Evolutionary conservation across 1,139 yeast genomes (phyloP).

Genomic region (Nadsonia commutata): DNA sequence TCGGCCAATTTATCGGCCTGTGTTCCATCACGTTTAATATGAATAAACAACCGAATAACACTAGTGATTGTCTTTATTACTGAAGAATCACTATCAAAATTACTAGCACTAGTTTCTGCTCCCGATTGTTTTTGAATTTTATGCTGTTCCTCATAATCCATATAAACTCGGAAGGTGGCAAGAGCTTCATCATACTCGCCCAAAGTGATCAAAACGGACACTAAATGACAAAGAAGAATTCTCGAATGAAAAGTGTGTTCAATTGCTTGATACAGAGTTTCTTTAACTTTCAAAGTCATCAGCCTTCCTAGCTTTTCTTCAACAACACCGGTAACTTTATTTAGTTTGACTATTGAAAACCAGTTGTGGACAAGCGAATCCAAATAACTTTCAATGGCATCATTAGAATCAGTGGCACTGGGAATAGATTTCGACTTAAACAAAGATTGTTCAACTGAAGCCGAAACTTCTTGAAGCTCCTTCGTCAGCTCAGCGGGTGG

Average conservation of each 20-base stretch:
- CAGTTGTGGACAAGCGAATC: slow-evolving; percentile 22
- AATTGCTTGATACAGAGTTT: slow-evolving; percentile 24
- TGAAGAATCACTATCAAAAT: slow-evolving; percentile 18
- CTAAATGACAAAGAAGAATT: slow-evolving; percentile 26
- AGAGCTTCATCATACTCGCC: slow-evolving; percentile 24
- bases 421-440: slow-evolving; percentile 23
- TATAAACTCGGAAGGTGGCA: slow-evolving; percentile 31
- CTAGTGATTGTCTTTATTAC: slow-evolving; percentile 15
- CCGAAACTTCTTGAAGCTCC: slow-evolving; percentile 8
- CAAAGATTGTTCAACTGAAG: slow-evolving; percentile 11
- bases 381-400: slow-evolving; percentile 18
- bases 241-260: slow-evolving; percentile 36
- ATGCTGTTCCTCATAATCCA: slow-evolving; percentile 25
- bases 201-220: slow-evolving; percentile 19
- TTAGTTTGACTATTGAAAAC: slow-evolving; percentile 6
- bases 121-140: slow-evolving; percentile 20
- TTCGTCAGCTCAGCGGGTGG: neutral
- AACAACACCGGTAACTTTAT: slow-evolving; percentile 12
- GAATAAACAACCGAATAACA: slow-evolving; percentile 12
- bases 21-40: slow-evolving; percentile 10
- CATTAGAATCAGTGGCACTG: slow-evolving; percentile 28
- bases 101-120: slow-evolving; percentile 12
- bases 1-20: slow-evolving; percentile 17
- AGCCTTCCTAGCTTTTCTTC: slow-evolving; percentile 9
- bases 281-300: slow-evolving; percentile 13